Base-by-base conservation (phyloP, 108 stramenopile species). In the Nannochloropsis granulata region DNA sequence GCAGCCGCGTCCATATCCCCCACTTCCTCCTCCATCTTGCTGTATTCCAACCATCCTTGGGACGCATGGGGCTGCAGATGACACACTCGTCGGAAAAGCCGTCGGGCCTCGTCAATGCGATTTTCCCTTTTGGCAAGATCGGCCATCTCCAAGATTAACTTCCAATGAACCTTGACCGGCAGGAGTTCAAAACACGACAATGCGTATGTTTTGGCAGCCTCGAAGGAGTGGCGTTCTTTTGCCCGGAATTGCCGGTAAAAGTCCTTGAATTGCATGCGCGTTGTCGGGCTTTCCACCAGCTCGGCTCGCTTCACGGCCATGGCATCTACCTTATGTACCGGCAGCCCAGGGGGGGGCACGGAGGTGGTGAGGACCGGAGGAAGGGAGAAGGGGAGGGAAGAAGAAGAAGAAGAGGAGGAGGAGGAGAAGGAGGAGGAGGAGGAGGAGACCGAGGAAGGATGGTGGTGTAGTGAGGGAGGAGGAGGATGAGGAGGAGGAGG, bases 11-110 rank as follows among this genome's bases (percentile, higher is more conserved):
- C 79, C 34, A 87, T 45, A 79, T 95, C 91, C 7, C 96, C 96
- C 78, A 94, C 93, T 83, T 98, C 96, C 89, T 98, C 97, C 85
- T 97, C 97, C 81, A 98, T 89, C 84, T 97, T 97, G 89, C 95
- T 95, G 87, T 93, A 94, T 85, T 97, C 98, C 80, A 98, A 87
- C 98, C 98, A 98, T 1, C 94, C 95, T 83, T 95, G 95, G 83
- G 90, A 90, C 0, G 95, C 94, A 82, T 90, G 92, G 0, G 96
- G 96, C 83, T 97, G 95, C 23, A 93, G 85, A 44, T 90, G 78
- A 56, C 95, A 96, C 13, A 95, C 96, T 85, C 92, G 87, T 25
- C 92, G 91, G 83, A 94, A 97, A 45, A 94, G 91, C 80, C 89
- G 80, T 80, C 96, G 85, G 0, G 96, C 95, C 71, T 93, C 92